phyloP scores from a whole-genome alignment of 345 rosid species.

The Raphanus sativus region DNA sequence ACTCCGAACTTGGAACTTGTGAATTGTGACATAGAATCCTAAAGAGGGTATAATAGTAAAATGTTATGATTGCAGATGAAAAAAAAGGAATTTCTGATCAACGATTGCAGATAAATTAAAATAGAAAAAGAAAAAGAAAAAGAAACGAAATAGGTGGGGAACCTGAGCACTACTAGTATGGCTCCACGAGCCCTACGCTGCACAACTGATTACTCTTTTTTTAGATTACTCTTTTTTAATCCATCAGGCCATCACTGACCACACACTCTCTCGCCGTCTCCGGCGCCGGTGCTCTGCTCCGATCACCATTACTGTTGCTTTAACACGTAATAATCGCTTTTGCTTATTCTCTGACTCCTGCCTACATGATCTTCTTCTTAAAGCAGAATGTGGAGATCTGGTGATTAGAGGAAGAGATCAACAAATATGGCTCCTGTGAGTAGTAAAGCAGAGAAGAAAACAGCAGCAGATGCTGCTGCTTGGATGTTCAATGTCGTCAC shows the following conservation, averaged over 20 bases:
- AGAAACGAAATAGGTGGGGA: slow-evolving; percentile 24
- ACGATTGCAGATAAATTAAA: not conserved
- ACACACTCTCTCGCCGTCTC: slow-evolving; percentile 23
- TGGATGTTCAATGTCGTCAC: slow-evolving; percentile 99
- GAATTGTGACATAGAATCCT: too few species aligned
- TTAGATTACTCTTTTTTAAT: not conserved
- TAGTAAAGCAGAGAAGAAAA: slow-evolving; percentile 77
- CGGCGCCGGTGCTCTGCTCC: slow-evolving; percentile 9
- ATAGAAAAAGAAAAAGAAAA: not conserved
- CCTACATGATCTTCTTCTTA: not conserved
- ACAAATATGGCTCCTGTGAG: slow-evolving; percentile 66
- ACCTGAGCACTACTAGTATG: slow-evolving; percentile 8
- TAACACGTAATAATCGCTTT: too few species aligned
- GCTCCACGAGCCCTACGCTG: slow-evolving; percentile 34
- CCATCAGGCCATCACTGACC: not conserved
- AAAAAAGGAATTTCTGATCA: too few species aligned
- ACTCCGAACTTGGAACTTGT: too few species aligned
- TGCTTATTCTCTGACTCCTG: not conserved
- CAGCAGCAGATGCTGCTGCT: slow-evolving; percentile 86
- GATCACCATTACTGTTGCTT: not conserved
- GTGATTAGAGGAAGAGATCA: slow-evolving; percentile 13
- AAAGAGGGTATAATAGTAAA: too few species aligned
- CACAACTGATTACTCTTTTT: slow-evolving; percentile 15
- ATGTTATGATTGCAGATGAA: too few species aligned
- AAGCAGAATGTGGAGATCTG: slow-evolving; percentile 10